Conservation (phyloP, 2,329 filamentous ascomycete species). For the Nothopassalora personata region DNA sequence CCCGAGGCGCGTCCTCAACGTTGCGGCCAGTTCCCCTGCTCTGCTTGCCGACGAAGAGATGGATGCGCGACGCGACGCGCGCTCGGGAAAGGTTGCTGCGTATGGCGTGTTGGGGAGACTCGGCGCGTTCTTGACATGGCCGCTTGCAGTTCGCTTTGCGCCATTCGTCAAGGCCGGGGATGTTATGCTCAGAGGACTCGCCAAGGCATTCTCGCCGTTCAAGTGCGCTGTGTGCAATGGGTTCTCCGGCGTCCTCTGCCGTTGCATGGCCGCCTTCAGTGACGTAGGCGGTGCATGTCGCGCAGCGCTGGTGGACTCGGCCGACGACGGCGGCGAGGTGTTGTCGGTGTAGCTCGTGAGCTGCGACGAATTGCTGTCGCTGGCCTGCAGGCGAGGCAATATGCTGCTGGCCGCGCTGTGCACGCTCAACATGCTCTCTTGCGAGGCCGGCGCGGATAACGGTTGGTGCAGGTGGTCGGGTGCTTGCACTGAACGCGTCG, state of each 20-base stretch:
- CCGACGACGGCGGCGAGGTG: conserved; percentile 25
- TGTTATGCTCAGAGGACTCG: conserved; percentile 40
- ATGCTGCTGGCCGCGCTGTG: conserved; percentile 25
- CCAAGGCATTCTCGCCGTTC: conserved; percentile 22
- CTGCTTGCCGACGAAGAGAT: conserved; percentile 61
- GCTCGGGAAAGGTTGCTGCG: conserved; percentile 30
- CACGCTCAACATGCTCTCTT: conserved; percentile 27
- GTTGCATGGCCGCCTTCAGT: conserved; percentile 7
- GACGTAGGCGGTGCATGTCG: conserved; percentile 3
- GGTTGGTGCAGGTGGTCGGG: conserved; percentile 14
- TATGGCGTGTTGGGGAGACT: conserved; percentile 28
- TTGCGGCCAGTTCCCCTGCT: conserved; percentile 77
- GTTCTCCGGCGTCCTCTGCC: conserved; percentile 16
- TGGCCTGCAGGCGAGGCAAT: conserved; percentile 10
- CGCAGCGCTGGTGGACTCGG: conserved; percentile 3
- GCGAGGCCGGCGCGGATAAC: conserved; percentile 28
- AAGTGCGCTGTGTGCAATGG: conserved; percentile 14
- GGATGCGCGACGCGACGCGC: conserved; percentile 64
- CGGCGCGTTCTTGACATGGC: conserved; percentile 61
- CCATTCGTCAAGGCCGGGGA: conserved; percentile 40
- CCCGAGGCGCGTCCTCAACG: conserved; percentile 76
- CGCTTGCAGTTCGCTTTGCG: conserved; percentile 73
- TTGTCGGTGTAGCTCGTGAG: conserved; percentile 29
- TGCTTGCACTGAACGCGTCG: conserved; percentile 22
- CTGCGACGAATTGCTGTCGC: conserved; percentile 28